A percentile compares a stretch with the other conserved stretches of the same genome.
These are phyloP conservation scores for Juncus effusus DNA, from an alignment of 176 grass and related monocot species.

Conservation along the genomic window DNA sequence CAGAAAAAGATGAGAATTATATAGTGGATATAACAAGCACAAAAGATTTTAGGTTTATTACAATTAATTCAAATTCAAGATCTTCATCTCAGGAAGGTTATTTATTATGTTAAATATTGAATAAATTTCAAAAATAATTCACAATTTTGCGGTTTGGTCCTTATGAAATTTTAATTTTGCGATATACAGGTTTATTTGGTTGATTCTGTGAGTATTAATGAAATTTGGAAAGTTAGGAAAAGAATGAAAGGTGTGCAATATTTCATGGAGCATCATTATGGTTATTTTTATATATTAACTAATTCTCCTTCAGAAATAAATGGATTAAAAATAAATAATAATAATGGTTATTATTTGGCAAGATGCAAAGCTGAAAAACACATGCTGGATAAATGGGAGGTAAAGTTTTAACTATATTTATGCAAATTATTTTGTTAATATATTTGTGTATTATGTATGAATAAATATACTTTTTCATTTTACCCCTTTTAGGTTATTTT, in stretches of 20 bases:
- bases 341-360: conserved; percentile 64
- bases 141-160: conserved; percentile 12
- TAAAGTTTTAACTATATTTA: conserved; percentile 13
- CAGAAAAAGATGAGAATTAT: conserved; percentile 68
- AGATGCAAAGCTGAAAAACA: conserved; percentile 70
- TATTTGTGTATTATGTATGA: not conserved
- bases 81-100: conserved; percentile 95
- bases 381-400: conserved; percentile 74
- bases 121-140: conserved; percentile 13
- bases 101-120: conserved; percentile 25
- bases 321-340: conserved; percentile 27
- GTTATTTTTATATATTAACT: conserved; percentile 96
- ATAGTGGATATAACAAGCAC: conserved; percentile 87
- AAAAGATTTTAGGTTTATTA: conserved; percentile 92
- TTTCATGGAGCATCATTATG: conserved; percentile 92
- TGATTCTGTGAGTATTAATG: conserved; percentile 52
- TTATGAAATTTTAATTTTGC: conserved; percentile 37
- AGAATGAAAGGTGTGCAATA: conserved; percentile 73
- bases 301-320: conserved; percentile 51
- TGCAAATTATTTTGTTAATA: not conserved
- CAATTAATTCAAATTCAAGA: conserved; percentile 87
- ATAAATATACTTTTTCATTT: conserved; percentile 11
- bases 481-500: conserved; percentile 51
- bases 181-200: conserved; percentile 78
- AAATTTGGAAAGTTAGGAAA: conserved; percentile 62